Evolutionary conservation across 2,329 filamentous ascomycete species (phyloP).

Genomic region (Chaetomium olivaceum): DNA sequence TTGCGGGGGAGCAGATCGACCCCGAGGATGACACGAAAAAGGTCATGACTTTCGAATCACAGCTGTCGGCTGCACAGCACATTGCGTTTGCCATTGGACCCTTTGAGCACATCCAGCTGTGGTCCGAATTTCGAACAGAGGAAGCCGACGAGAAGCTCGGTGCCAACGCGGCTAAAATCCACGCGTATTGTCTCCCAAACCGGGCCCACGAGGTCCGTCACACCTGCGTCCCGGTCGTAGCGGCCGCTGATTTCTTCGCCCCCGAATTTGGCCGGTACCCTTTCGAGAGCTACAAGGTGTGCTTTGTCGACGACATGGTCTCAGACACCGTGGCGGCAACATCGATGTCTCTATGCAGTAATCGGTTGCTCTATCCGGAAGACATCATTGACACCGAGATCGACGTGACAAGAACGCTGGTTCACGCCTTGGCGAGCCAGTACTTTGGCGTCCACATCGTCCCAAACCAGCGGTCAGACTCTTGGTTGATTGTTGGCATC

Average conservation of each 20-base stretch:
- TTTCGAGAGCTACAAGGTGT: constrained; percentile 87
- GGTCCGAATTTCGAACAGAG: constrained; percentile 80
- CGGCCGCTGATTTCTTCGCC: constrained; percentile 87
- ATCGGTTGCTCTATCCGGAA: constrained; percentile 77
- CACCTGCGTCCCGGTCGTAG: constrained; percentile 80
- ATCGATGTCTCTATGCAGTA: constrained; percentile 85
- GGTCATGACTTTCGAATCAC: constrained; percentile 80
- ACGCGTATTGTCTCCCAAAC: constrained; percentile 87
- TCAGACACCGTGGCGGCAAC: constrained; percentile 75
- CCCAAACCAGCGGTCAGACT: constrained; percentile 75
- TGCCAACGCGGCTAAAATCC: constrained; percentile 81
- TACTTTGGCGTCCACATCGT: constrained; percentile 95
- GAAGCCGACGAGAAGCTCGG: constrained; percentile 91
- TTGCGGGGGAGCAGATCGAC: constrained; percentile 80
- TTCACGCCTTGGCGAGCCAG: constrained; percentile 83
- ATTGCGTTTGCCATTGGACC: constrained; percentile 93
- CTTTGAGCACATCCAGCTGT: constrained; percentile 88
- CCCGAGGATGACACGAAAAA: constrained; percentile 78
- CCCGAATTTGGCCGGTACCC: constrained; percentile 88
- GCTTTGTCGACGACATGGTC: constrained; percentile 88
- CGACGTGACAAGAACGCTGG: constrained; percentile 75
- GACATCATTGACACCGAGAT: constrained; percentile 84
- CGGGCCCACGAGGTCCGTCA: constrained; percentile 80
- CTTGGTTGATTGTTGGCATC: constrained; percentile 86
- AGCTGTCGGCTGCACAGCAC: constrained; percentile 77